Conservation (phyloP, 495 filamentous ascomycete species). For the Penicillium maclennaniae region DNA sequence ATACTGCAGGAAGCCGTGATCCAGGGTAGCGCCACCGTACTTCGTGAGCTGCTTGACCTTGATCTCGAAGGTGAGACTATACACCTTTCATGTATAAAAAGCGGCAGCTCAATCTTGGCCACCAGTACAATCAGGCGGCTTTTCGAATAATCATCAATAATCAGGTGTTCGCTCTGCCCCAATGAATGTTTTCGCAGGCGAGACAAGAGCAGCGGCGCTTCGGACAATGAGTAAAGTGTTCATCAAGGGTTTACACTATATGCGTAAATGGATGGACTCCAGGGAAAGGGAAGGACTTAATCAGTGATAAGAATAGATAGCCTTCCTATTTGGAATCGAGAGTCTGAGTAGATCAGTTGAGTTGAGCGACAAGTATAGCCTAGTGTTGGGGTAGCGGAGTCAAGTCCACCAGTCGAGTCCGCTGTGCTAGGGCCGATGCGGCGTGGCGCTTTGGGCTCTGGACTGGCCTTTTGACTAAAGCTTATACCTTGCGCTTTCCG, state of each 20-base stretch:
- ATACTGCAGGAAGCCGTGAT: conserved; percentile 19
- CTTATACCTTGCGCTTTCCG: neutral
- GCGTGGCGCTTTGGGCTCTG: neutral
- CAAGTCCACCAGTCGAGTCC: conserved; percentile 3
- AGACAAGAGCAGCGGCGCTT: conserved; percentile 35
- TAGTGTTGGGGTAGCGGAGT: conserved; percentile 8
- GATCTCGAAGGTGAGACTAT: conserved; percentile 15
- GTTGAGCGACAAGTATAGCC: conserved; percentile 4
- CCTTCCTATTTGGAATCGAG: neutral
- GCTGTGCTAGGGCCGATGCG: neutral
- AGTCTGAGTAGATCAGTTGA: neutral
- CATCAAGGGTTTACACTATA: conserved; percentile 18
- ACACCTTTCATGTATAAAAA: neutral
- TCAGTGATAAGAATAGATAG: neutral
- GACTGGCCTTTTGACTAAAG: neutral
- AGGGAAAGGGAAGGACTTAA: neutral
- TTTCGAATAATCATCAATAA: conserved; percentile 33
- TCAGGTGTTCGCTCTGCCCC: conserved; percentile 18
- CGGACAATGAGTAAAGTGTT: conserved; percentile 50
- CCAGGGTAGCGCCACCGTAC: conserved; percentile 18
- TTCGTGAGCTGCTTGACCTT: conserved; percentile 25
- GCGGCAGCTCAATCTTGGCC: neutral
- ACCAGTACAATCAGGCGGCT: conserved; percentile 25
- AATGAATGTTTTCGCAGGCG: conserved; percentile 31
- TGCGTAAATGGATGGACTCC: neutral